These are phyloP conservation scores for Xylaria hypoxylon DNA, from an alignment of 2,329 filamentous ascomycete species.

Conservation along the genomic window DNA sequence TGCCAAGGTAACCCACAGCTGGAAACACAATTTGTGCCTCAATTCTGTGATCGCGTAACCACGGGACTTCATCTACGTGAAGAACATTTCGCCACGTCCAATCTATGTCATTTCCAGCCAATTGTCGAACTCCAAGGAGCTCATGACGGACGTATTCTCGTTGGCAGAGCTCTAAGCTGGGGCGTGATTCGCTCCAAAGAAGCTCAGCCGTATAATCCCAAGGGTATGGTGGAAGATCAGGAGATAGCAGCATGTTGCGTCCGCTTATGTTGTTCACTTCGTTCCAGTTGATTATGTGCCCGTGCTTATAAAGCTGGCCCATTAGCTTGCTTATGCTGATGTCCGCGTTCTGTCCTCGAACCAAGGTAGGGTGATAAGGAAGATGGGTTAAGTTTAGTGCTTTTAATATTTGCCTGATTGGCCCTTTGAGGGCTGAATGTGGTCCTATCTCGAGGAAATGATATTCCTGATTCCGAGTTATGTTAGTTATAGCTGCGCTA, in stretches of 20 bases:
- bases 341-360: constrained; percentile 21
- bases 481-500: background rate
- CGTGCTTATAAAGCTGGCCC: background rate
- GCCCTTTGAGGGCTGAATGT: constrained; percentile 51
- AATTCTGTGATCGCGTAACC: constrained; percentile 12
- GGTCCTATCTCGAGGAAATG: constrained; percentile 37
- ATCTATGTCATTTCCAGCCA: constrained; percentile 34
- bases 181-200: constrained; percentile 44
- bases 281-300: constrained; percentile 18
- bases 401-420: constrained; percentile 50
- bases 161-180: constrained; percentile 43
- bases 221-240: constrained; percentile 39
- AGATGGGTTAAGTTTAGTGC: too few species aligned
- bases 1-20: too few species aligned
- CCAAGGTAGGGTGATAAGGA: constrained; percentile 26
- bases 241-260: too few species aligned
- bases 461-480: background rate
- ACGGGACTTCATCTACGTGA: background rate
- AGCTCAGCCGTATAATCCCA: constrained; percentile 4
- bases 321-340: too few species aligned
- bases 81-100: constrained; percentile 36
- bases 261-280: too few species aligned
- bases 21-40: background rate
- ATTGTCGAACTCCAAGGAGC: constrained; percentile 51
- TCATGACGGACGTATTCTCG: constrained; percentile 52